phyloP scores from a whole-genome alignment of 345 rosid genomes.

The Linum tenue region DNA sequence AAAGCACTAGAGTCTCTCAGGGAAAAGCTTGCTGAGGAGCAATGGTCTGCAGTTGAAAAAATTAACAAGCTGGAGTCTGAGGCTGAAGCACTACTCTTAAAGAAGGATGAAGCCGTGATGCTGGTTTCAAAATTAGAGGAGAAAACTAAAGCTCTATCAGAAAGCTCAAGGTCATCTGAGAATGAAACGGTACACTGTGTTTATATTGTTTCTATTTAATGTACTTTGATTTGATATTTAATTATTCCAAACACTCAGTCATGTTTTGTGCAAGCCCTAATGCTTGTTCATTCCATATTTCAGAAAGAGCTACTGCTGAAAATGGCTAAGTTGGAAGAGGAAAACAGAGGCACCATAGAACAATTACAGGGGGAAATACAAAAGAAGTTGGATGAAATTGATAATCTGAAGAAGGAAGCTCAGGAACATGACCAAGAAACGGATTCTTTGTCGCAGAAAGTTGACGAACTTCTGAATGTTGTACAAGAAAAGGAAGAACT shows the following conservation, averaged over 20 bases:
- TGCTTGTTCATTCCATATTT: slow-evolving; percentile 16
- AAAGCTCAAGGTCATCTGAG: slow-evolving; percentile 47
- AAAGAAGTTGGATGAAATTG: slow-evolving; percentile 40
- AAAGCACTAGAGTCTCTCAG: slow-evolving; percentile 42
- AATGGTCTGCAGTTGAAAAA: slow-evolving; percentile 42
- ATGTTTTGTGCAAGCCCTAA: slow-evolving; percentile 19
- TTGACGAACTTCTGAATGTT: slow-evolving; percentile 38
- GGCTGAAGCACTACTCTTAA: slow-evolving; percentile 44
- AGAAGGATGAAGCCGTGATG: slow-evolving; percentile 45
- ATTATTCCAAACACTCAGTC: slow-evolving; percentile 9
- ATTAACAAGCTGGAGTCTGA: slow-evolving; percentile 56
- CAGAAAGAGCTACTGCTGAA: slow-evolving; percentile 59
- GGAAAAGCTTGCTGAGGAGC: slow-evolving; percentile 46
- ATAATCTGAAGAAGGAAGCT: slow-evolving; percentile 36
- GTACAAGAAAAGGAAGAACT: slow-evolving; percentile 62
- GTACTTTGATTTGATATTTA: background rate
- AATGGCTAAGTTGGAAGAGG: slow-evolving; percentile 48
- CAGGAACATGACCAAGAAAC: slow-evolving; percentile 36
- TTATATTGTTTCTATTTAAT: background rate
- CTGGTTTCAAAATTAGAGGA: slow-evolving; percentile 47
- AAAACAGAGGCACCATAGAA: slow-evolving; percentile 45
- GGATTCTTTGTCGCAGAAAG: slow-evolving; percentile 47
- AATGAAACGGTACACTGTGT: slow-evolving; percentile 42
- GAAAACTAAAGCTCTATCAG: slow-evolving; percentile 36
- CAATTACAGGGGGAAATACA: slow-evolving; percentile 44